Conservation (phyloP, 495 filamentous ascomycete genomes). For the Aspergillus incahuasiensis region DNA sequence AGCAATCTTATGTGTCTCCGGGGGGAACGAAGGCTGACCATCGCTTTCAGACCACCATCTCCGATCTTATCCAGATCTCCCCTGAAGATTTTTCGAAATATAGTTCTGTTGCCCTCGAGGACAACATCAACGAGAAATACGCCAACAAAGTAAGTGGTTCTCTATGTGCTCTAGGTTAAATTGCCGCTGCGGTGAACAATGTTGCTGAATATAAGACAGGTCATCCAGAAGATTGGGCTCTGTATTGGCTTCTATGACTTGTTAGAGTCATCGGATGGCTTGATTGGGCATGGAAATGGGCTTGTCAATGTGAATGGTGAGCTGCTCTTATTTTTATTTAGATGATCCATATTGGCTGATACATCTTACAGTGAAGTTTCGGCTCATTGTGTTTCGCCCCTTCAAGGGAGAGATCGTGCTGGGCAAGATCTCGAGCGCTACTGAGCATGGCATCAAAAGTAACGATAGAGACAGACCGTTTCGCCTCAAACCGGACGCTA, state of each 20-base stretch:
- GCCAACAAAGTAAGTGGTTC: conserved; percentile 67
- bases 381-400: conserved; percentile 87
- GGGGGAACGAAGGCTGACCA: conserved; percentile 15
- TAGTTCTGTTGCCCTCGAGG: conserved; percentile 75
- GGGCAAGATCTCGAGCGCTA: conserved; percentile 71
- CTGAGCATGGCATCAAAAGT: conserved; percentile 71
- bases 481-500: not conserved
- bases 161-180: not conserved
- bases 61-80: conserved; percentile 85
- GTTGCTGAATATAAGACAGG: conserved; percentile 21
- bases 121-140: conserved; percentile 94
- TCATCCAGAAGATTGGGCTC: conserved; percentile 77
- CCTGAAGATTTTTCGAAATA: conserved; percentile 81
- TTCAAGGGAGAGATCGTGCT: conserved; percentile 88
- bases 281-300: conserved; percentile 86
- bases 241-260: conserved; percentile 91
- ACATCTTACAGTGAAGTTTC: conserved; percentile 68
- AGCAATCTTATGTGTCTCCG: no score
- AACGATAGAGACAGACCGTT: conserved; percentile 16
- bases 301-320: conserved; percentile 87
- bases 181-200: no score
- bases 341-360: not conserved
- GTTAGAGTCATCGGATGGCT: conserved; percentile 77
- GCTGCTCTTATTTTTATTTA: not conserved
- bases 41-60: conserved; percentile 57